These are phyloP conservation scores for Bretziella fagacearum DNA, from an alignment of 2,329 filamentous ascomycete genomes.

Conservation along the genomic window DNA sequence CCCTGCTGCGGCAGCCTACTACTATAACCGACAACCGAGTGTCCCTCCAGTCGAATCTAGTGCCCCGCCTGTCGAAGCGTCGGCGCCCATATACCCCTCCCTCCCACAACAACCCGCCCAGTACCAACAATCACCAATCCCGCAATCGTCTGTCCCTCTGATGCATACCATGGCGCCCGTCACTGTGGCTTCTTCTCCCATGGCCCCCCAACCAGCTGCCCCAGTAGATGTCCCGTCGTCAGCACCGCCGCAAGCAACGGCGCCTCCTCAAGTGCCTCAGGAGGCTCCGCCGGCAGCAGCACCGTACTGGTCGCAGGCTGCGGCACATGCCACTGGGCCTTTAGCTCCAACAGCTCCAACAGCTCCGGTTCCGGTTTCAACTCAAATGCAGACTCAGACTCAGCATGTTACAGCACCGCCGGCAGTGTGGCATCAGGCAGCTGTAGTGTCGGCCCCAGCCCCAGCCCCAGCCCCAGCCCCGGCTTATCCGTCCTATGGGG, in stretches of 20 bases:
- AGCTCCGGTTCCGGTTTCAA: conserved; percentile 1
- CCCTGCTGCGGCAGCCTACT: conserved; percentile 42
- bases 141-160: not conserved
- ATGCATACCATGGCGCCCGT: conserved; percentile 9
- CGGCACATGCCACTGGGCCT: conserved; percentile 17
- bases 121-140: not conserved
- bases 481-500: conserved; percentile 28
- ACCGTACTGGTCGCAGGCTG: conserved; percentile 14
- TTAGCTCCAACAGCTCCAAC: not conserved
- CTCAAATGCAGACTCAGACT: no score
- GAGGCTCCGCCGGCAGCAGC: conserved; percentile 15
- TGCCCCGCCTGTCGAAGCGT: conserved; percentile 25
- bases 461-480: conserved; percentile 20
- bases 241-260: conserved; percentile 18
- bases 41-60: conserved; percentile 26
- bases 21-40: conserved; percentile 18
- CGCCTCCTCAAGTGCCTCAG: conserved; percentile 13
- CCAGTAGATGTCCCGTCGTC: conserved; percentile 10
- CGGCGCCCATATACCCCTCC: conserved; percentile 35
- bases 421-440: conserved; percentile 10
- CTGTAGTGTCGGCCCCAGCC: conserved; percentile 18
- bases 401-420: conserved; percentile 20
- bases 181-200: conserved; percentile 5
- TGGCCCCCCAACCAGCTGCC: conserved; percentile 1
- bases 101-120: conserved; percentile 23